Evolutionary conservation across 2,329 filamentous ascomycete species (phyloP), one percentile per base, ranked within the genome.

Genomic region (Fusarium sulawesiense): DNA sequence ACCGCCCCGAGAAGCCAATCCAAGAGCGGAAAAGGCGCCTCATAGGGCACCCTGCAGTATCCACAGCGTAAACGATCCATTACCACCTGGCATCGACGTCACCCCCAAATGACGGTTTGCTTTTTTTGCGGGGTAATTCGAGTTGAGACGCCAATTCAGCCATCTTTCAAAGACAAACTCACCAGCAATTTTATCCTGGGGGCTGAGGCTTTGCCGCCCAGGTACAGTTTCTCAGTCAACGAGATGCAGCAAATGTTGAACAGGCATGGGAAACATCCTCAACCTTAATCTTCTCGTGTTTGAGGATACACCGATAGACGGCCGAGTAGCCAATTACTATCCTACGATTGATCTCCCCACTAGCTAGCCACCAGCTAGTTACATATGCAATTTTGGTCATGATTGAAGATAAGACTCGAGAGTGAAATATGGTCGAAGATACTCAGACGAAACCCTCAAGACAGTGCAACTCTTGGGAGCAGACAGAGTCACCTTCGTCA

Each of bases 81-180:
- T 51, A 51, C 49, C 29, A 68, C 51, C 49, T 51, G 49, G 56
- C 59, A 63, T 53, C 69, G 61, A 75, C 73, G 71, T 75, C 73
- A 75, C 73, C 58, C 56, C 44, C 45, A 50, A 44, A 54, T 66
- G 62, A 56, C 51, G 56, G 47, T 51, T 61, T 58, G 44, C 58
- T 34, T 57, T 60, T 68, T 73, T 71, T 73, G 71, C 68, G 71
- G 71, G 71, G 71, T 73, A 71, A 44, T 32, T 51, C n/a, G 27
- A 37, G 49, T 51, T 42, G n/a, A 23, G 32, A 51, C 23, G 49
- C 49, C 32, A n/a, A 51, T 34, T 16, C 40, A 55, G 37, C 41
- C 44, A 63, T 63, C 48, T 45, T 54, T 41, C 34, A n/a, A 34
- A 42, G 40, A 57, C 61, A 70, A 61, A 40, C 49, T 56, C 44